A percentile compares a stretch with the other conserved stretches of the same genome.
Conservation (phyloP, 2,329 filamentous ascomycete species). For the Arthrobotrys entomopaga region DNA sequence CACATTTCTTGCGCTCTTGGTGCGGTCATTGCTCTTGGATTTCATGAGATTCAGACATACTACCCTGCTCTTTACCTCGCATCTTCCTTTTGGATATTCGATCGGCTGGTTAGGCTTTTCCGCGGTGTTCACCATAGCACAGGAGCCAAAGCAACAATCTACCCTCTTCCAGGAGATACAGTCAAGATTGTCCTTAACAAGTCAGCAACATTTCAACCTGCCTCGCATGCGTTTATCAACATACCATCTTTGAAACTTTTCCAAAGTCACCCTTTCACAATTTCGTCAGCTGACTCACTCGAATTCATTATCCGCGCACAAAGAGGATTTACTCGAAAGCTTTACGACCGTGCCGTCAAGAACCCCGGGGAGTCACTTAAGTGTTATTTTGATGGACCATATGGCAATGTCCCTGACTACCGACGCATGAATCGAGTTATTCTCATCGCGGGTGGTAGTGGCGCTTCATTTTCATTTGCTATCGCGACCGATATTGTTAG, state of each 20-base stretch:
- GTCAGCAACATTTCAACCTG: conserved; percentile 64
- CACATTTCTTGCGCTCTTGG: conserved; percentile 67
- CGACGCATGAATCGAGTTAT: conserved; percentile 68
- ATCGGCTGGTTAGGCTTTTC: conserved; percentile 66
- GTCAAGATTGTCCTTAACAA: conserved; percentile 69
- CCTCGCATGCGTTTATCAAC: conserved; percentile 74
- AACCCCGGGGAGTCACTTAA: conserved; percentile 66
- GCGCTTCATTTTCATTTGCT: conserved; percentile 70
- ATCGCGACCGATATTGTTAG: conserved; percentile 65
- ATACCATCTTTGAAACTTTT: conserved; percentile 69
- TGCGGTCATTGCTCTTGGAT: conserved; percentile 65
- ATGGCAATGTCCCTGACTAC: conserved; percentile 69
- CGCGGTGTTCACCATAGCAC: conserved; percentile 65
- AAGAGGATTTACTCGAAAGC: conserved; percentile 70
- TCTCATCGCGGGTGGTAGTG: conserved; percentile 71
- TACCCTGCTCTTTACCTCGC: conserved; percentile 64
- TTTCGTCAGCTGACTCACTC: conserved; percentile 65
- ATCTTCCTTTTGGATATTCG: conserved; percentile 66
- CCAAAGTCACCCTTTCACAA: conserved; percentile 74
- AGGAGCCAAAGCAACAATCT: conserved; percentile 68
- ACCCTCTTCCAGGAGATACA: conserved; percentile 67
- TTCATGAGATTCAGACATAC: conserved; percentile 67
- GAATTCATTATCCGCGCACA: conserved; percentile 71
- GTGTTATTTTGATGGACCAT: conserved; percentile 70
- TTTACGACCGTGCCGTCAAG: conserved; percentile 67